Conservation (phyloP, 2,329 filamentous ascomycete species). For the Proliferodiscus dingleyae region DNA sequence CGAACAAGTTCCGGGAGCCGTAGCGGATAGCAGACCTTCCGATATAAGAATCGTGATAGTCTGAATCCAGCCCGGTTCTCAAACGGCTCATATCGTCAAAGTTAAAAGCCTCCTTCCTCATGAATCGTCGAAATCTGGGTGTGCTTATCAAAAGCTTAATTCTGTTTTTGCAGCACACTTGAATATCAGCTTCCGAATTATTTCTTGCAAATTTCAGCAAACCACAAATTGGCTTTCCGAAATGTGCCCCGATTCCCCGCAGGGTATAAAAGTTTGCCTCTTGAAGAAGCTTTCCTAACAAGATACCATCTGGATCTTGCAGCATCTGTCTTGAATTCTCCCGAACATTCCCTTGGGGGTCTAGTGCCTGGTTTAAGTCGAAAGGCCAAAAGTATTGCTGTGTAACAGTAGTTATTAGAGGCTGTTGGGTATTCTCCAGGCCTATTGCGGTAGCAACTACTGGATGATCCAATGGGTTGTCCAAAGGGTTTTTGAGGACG, state of each 20-base stretch:
- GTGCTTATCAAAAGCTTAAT: background rate
- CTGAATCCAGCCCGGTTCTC: background rate
- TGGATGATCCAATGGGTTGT: background rate
- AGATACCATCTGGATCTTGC: background rate
- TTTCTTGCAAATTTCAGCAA: background rate
- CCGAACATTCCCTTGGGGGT: background rate
- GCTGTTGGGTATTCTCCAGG: background rate
- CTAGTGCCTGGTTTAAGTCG: background rate
- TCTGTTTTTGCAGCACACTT: background rate
- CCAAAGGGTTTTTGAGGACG: background rate
- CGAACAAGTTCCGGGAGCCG: background rate
- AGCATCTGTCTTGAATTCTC: background rate
- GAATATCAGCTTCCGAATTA: background rate
- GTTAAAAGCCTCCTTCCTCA: background rate
- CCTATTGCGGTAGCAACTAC: background rate
- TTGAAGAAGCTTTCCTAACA: background rate
- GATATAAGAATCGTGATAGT: background rate
- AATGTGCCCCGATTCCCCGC: background rate
- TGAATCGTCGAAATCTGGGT: background rate
- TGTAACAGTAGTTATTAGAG: background rate
- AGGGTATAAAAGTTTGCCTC: background rate
- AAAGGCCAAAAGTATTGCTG: background rate
- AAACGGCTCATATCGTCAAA: background rate
- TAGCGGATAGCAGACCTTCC: background rate
- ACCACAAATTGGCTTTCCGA: background rate